phyloP scores from a whole-genome alignment of 2,329 filamentous ascomycete genomes.

The Sphaerulina vaccinii region DNA sequence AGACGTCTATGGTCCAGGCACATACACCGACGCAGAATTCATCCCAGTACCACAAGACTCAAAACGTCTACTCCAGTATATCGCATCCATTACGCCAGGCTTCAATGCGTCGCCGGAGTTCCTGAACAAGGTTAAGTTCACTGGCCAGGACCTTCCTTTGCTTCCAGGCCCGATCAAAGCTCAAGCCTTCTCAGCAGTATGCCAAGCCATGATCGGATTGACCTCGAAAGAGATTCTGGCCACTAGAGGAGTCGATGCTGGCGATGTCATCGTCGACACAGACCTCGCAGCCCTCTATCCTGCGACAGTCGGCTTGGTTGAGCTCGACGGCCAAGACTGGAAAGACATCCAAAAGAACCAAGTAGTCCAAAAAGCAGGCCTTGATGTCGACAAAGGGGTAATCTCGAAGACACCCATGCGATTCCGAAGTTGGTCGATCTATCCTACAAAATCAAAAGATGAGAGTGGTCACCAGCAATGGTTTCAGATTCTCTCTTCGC shows the following conservation, averaged over 20 bases:
- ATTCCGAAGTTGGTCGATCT: constrained; percentile 47
- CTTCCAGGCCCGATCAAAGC: constrained; percentile 48
- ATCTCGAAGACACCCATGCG: constrained; percentile 45
- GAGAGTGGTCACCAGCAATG: constrained; percentile 35
- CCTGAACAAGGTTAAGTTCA: constrained; percentile 42
- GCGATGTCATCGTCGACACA: constrained; percentile 46
- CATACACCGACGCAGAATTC: constrained; percentile 41
- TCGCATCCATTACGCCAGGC: constrained; percentile 42
- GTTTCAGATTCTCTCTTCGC: constrained; percentile 54
- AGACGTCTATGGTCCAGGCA: constrained; percentile 43
- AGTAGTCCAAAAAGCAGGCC: constrained; percentile 28
- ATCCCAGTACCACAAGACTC: constrained; percentile 42
- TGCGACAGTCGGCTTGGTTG: constrained; percentile 41
- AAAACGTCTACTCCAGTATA: constrained; percentile 40
- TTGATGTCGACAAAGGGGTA: constrained; percentile 32
- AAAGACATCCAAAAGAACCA: constrained; percentile 33
- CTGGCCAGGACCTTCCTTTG: constrained; percentile 42
- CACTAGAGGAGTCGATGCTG: constrained; percentile 29
- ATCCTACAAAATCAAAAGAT: constrained; percentile 48
- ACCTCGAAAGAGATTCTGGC: constrained; percentile 44
- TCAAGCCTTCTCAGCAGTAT: constrained; percentile 42
- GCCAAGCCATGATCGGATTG: constrained; percentile 48
- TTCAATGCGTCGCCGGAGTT: constrained; percentile 40
- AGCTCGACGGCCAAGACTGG: constrained; percentile 41
- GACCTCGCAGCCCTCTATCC: constrained; percentile 50